Base-by-base conservation (phyloP, 1,284 basidiomycete species). In the Tremellales sp. region DNA sequence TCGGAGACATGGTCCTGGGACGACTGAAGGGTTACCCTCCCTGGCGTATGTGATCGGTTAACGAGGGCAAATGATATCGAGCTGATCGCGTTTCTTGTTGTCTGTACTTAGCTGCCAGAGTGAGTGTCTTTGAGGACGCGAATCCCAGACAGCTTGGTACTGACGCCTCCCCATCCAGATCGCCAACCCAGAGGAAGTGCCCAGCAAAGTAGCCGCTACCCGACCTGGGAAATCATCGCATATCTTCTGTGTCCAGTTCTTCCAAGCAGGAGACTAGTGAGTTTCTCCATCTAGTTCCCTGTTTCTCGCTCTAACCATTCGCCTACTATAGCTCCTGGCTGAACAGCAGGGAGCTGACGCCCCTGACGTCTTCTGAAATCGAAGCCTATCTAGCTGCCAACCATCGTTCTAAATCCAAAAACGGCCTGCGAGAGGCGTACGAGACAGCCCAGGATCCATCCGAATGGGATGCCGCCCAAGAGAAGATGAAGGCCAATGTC, bases 11-110 rank as follows among this genome's bases (percentile, higher is more conserved):
- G 60, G 91, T 97, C 27, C 81, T 97, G 50, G 90, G 82, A 32
- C 92, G 95, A 76, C 77, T 98, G 66, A 87, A 87, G 74, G 93
- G 94, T 13, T 97, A 80, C 75, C 90, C 94, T 12, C 80, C 86
- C 25, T 97, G 93, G 93, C 71, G 71, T 73, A 58, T 71, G 71
- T 69, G 13, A n/a, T 24, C 14, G 22, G 19, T 18, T 19, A 24
- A 32, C 13, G 5, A 6, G 26, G 16, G 22, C 31, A n/a, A 16
- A 26, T 18, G 37, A 26, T n/a, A 24, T 16, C 19, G 32, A 18
- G 51, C 41, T 58, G 48, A 51, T 31, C 29, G 16, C 32, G 16
- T 27, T 24, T 47, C n/a, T 36, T 29, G 12, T 27, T 28, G 24
- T 37, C 27, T 16, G 10, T 36, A 22, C 6, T 39, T 44, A 64